phyloP scores from a whole-genome alignment of 2,329 filamentous ascomycete species.

The Cladosporium sp. region DNA sequence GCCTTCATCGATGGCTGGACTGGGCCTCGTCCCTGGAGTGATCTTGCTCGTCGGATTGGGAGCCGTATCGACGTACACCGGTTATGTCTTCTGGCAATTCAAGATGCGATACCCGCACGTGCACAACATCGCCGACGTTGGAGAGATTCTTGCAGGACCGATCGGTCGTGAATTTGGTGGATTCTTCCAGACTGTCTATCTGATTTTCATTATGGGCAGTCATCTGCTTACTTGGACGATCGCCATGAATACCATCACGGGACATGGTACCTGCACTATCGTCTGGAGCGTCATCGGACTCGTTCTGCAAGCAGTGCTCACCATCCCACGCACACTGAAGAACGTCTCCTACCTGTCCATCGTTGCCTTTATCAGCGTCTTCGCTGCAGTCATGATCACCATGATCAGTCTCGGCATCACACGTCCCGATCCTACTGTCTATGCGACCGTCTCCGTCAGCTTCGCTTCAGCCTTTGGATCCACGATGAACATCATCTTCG shows the following conservation, averaged over 20 bases:
- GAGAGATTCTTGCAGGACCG: slow-evolving; percentile 56
- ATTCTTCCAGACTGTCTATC: slow-evolving; percentile 58
- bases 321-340: slow-evolving; percentile 59
- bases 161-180: slow-evolving; percentile 63
- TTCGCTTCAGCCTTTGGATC: slow-evolving; percentile 57
- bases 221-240: slow-evolving; percentile 70
- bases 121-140: slow-evolving; percentile 64
- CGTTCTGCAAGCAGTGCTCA: slow-evolving; percentile 54
- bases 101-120: slow-evolving; percentile 50
- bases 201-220: slow-evolving; percentile 65
- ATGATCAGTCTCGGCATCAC: slow-evolving; percentile 62
- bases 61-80: slow-evolving; percentile 56
- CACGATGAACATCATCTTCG: slow-evolving; percentile 67
- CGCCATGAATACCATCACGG: slow-evolving; percentile 62
- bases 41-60: slow-evolving; percentile 54
- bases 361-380: slow-evolving; percentile 48
- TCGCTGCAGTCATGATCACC: slow-evolving; percentile 60
- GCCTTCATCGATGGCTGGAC: slow-evolving; percentile 48
- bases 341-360: slow-evolving; percentile 62
- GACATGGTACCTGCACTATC: slow-evolving; percentile 61
- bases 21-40: slow-evolving; percentile 53
- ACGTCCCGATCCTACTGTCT: slow-evolving; percentile 38
- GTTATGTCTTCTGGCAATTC: slow-evolving; percentile 58
- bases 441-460: slow-evolving; percentile 26
- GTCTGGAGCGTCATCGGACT: slow-evolving; percentile 60